Base-by-base conservation (phyloP, 768 basidiomycete species). In the Psilocybe sp. region DNA sequence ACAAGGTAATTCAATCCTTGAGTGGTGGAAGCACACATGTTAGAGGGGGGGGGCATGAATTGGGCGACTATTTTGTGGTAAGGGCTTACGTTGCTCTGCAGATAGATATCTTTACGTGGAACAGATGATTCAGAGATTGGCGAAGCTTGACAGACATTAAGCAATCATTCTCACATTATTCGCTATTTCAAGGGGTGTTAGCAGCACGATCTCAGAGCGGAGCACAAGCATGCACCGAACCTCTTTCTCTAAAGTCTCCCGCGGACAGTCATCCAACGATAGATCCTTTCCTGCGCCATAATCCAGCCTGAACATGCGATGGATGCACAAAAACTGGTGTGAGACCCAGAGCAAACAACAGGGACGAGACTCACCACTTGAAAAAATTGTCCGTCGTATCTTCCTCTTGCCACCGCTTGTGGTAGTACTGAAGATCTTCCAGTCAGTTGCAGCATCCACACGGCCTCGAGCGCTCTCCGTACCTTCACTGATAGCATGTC, bases 351-450 rank as follows among this genome's bases (percentile, higher is more conserved):
- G n/a, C 4, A 13, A 15, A 11, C 16, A 20, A 5, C 16, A 38
- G 23, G 13, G 14, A 11, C 20, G 9, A 18, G 3, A 45, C 63
- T 40, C 41, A 80, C 82, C 82, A 84, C 52, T 66, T 66, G 66
- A 87, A 88, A 60, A 88, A 86, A 60, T 85, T 87, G 48, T 87
- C 83, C 23, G 55, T 60, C 0, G 85, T 85, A 51, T 85, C 77
- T 7, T 73, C 74, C 43, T 77, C 70, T 50, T 76, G 69, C 85
- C 86, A 88, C 46, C 64, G 63, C 48, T 64, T 67, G 58, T 84
- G 82, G 60, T 87, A 88, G 66, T 68, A 81, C 80, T 83, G 36
- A 15, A 46, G 33, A 40, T 20, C 31, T 18, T 13, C 34, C 39
- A 19, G 14, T 9, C 11, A 12, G 8, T 41, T 46, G 35, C 23